Evolutionary conservation across 2,329 filamentous ascomycete genomes (phyloP).

Genomic region (Grosmannia serpens): DNA sequence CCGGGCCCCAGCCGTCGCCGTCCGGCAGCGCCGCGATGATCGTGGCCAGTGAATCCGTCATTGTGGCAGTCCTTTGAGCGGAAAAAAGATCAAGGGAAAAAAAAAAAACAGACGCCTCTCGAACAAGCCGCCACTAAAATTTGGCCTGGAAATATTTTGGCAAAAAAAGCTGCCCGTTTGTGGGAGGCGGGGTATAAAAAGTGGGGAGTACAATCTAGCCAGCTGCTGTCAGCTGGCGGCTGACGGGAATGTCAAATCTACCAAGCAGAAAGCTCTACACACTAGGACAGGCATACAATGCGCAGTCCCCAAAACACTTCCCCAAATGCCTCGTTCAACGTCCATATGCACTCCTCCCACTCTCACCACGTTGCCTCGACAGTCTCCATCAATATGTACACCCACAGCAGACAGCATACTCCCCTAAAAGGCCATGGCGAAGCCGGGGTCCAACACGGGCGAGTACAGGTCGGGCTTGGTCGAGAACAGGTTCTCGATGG

Average conservation of each 20-base stretch:
- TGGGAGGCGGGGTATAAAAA: conserved; percentile 3
- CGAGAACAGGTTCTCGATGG: conserved; percentile 58
- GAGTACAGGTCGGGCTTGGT: conserved; percentile 33
- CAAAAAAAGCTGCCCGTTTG: conserved; percentile 1
- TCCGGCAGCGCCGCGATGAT: conserved; percentile 62
- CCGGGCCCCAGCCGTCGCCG: conserved; percentile 78
- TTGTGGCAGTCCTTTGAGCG: neutral
- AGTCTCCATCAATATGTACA: too few species aligned
- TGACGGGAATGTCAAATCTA: neutral
- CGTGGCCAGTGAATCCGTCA: conserved; percentile 31
- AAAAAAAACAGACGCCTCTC: neutral
- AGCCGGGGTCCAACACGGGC: neutral
- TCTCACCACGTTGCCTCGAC: neutral
- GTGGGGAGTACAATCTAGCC: neutral
- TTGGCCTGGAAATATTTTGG: neutral
- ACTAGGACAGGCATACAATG: neutral
- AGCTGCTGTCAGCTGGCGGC: conserved; percentile 4
- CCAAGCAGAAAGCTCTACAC: neutral
- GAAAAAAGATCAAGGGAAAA: neutral
- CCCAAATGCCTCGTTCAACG: too few species aligned
- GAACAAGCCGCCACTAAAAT: neutral
- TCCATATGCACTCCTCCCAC: neutral
- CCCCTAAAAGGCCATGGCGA: conserved; percentile 2
- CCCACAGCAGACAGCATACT: neutral
- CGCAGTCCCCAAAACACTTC: too few species aligned